phyloP scores from a whole-genome alignment of 139 green algal species.

The Chlamydomonas sp. region DNA sequence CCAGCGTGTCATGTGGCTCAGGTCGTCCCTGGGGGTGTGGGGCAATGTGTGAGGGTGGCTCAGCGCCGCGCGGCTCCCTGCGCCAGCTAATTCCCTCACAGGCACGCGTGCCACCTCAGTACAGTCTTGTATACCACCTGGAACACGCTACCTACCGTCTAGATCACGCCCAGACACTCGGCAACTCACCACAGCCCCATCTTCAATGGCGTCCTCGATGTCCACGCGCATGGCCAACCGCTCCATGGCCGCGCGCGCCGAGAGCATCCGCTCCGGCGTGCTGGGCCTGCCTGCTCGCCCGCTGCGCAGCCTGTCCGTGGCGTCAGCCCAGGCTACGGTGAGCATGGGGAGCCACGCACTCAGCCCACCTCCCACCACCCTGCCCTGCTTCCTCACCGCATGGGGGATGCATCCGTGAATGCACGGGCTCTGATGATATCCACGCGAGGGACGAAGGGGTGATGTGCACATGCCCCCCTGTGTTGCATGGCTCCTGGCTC shows the following conservation, averaged over 20 bases:
- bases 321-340: constrained; percentile 19
- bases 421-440: too few species aligned
- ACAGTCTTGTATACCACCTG: too few species aligned
- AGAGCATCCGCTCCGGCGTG: constrained; percentile 19
- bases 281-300: constrained; percentile 17
- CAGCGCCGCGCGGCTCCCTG: not conserved
- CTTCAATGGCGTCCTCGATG: not conserved
- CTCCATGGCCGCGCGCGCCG: constrained; percentile 13
- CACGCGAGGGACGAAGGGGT: not conserved
- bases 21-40: too few species aligned
- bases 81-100: not conserved
- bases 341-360: too few species aligned
- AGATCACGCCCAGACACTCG: too few species aligned
- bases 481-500: not conserved
- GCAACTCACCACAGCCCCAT: not conserved
- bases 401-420: not conserved
- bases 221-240: not conserved
- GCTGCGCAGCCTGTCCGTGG: constrained; percentile 10
- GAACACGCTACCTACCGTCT: too few species aligned
- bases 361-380: too few species aligned
- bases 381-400: not conserved
- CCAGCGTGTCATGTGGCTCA: too few species aligned
- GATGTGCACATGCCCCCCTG: not conserved
- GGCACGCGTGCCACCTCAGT: too few species aligned
- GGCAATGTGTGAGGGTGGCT: too few species aligned